Evolutionary conservation across 495 filamentous ascomycete genomes (phyloP), one percentile per base, ranked within the genome.

Genomic region (Penicillium canescens): DNA sequence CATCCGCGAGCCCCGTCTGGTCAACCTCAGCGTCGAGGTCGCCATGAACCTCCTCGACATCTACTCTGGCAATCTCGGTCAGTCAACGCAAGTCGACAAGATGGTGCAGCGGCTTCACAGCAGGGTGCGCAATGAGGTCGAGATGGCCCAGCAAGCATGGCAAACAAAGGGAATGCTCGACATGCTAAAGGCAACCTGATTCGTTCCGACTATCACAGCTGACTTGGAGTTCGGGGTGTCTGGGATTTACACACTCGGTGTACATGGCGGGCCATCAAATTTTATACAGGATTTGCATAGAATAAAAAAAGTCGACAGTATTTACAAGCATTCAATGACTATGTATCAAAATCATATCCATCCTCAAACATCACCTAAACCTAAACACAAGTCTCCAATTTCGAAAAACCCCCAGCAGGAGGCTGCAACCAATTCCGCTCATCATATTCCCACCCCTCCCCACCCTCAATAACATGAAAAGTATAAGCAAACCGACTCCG

Each of bases 401-500:
- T 86, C 3, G 88, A 87, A 56, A 97, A 96, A 0, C 90, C 92
- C 45, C 80, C 81, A 49, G 77, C 70, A 2, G 90, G 83, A 42
- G 91, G 91, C 75, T 96, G 92, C 65, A 98, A 62, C 94, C 94
- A 98, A 68, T 98, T 98, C 67, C 77, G 75, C 72, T 78, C 79
- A 73, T 98, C 95, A 70, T 96, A 98, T 36, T 73, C 73, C 74
- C 72, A 78, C 16, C 74, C 73, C 37, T 86, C 81, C 44, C 89
- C 86, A 0, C 90, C 90, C 70, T 98, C 94, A 65, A 98, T 98
- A 37, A 96, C 81, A 76, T 98, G 94, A 62, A 97, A 98, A 0
- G 95, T 98, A 72, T 98, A 98, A 21, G 96, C 96, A 67, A 91
- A 95, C 62, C 94, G 82, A 50, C 92, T 92, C 72, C 86, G 88